Base-by-base conservation (phyloP, 805 yeast species). In the Candida namnaoensis region DNA sequence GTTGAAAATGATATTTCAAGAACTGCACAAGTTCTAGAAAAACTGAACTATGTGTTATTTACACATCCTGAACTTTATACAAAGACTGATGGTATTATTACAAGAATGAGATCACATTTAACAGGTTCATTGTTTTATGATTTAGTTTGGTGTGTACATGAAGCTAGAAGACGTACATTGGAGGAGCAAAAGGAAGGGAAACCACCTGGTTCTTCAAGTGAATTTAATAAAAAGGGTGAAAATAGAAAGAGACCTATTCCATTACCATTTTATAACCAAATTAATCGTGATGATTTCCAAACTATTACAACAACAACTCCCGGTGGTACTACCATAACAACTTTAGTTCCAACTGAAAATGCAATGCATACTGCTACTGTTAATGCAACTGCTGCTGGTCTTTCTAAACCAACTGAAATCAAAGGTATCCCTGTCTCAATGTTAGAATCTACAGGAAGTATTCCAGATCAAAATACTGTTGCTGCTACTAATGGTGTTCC, bases 121-220 rank as follows among this genome's bases (percentile, higher is more conserved):
- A 84, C 96, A 0, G 95, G 93, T 1, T 88, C 96, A 0, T 62
- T 90, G 40, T 90, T 90, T 53, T 90, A 90, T 57, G 97, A 90
- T 60, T 69, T 90, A 40, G 91, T 90, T 11, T 88, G 95, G 88
- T 84, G 95, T 58, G 82, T 90, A 38, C 97, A 90, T 61, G 97
- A 90, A 56, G 96, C 96, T 1, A 71, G 95, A 57, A 70, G 96
- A 57, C 68, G 95, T 41, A 71, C 74, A 33, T 52, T 71, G 38
- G 74, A 70, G 43, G 57, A 51, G 6, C 66, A 68, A 23, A 44
- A 52, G 35, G 57, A 63, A 41, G 60, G 61, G 28, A 51, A 54
- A 32, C 50, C 50, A 33, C 58, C 56, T 5, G 39, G 48, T 12
- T 30, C 33, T 11, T 30, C 13, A 66, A 68, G 28, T 56, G 61